Percentiles rank a stretch among this genome's conserved stretches.
These are phyloP conservation scores for Gossypium davidsonii DNA, from an alignment of 441 rosid genomes.

Conservation along the genomic window DNA sequence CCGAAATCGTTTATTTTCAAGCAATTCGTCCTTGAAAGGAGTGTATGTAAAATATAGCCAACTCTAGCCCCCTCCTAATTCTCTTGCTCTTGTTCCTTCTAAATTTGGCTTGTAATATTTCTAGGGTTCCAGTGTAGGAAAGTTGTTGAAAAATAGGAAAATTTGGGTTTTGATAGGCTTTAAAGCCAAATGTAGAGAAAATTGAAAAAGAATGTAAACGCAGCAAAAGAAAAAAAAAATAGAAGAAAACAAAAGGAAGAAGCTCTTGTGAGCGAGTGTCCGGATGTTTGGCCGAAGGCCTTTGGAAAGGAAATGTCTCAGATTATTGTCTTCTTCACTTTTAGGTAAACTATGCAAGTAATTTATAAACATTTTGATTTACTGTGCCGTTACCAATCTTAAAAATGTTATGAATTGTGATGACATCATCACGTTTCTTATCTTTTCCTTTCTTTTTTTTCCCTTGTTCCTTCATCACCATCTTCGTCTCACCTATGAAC, in stretches of 20 bases:
- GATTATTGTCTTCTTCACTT: background rate
- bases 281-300: constrained; percentile 46
- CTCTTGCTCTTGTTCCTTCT: background rate
- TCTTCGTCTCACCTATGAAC: too few species aligned
- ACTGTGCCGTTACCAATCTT: too few species aligned
- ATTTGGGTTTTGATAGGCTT: constrained; percentile 34
- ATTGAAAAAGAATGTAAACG: constrained; percentile 3
- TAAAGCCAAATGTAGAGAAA: constrained; percentile 48
- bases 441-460: too few species aligned
- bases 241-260: background rate
- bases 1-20: constrained; percentile 45
- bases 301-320: constrained; percentile 12
- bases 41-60: constrained; percentile 62
- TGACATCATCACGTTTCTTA: too few species aligned
- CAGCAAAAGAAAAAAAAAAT: background rate
- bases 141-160: constrained; percentile 27
- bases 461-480: too few species aligned
- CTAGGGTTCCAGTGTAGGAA: constrained; percentile 40
- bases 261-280: constrained; percentile 10
- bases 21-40: constrained; percentile 28
- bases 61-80: constrained; percentile 19
- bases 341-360: too few species aligned
- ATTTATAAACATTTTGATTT: too few species aligned
- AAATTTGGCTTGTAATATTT: constrained; percentile 37
- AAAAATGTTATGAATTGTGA: too few species aligned